These are phyloP conservation scores for Calonectria pauciramosa DNA, from an alignment of 2,329 filamentous ascomycete genomes.

Conservation along the genomic window DNA sequence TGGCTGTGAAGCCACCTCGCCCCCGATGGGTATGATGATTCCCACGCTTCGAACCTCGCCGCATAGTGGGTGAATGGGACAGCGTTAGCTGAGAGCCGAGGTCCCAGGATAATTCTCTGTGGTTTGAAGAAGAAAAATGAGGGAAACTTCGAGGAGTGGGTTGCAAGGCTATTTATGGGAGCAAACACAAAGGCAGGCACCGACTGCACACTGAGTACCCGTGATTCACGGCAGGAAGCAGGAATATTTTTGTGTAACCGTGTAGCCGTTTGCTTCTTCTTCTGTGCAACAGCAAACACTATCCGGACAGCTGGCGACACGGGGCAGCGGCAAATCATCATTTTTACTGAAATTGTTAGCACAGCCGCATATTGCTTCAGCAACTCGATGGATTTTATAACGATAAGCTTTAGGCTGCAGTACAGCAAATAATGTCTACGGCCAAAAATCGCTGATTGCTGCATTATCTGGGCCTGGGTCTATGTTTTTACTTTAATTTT, in stretches of 20 bases:
- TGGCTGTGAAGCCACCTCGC: not conserved
- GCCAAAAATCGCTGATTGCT: not conserved
- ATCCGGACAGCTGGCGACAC: not conserved
- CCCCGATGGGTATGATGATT: slow-evolving; percentile 9
- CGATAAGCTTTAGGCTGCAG: not conserved
- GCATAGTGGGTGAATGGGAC: not conserved
- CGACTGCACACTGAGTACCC: not conserved
- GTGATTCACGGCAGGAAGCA: not conserved
- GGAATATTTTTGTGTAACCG: not conserved
- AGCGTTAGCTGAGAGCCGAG: not conserved
- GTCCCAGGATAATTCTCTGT: too few relatives aligned
- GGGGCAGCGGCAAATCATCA: not conserved
- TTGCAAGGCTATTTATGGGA: not conserved
- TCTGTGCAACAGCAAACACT: not conserved
- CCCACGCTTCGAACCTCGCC: not conserved
- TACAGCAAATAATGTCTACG: not conserved
- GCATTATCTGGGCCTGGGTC: not conserved
- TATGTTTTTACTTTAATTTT: not conserved
- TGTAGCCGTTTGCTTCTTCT: not conserved
- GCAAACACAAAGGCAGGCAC: not conserved
- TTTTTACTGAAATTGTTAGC: not conserved
- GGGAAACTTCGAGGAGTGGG: not conserved
- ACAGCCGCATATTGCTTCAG: not conserved
- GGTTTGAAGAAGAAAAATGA: not conserved
- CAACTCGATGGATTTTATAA: not conserved